Conservation (phyloP, 352 stramenopile genomes). For the Globisporangium perplexum region DNA sequence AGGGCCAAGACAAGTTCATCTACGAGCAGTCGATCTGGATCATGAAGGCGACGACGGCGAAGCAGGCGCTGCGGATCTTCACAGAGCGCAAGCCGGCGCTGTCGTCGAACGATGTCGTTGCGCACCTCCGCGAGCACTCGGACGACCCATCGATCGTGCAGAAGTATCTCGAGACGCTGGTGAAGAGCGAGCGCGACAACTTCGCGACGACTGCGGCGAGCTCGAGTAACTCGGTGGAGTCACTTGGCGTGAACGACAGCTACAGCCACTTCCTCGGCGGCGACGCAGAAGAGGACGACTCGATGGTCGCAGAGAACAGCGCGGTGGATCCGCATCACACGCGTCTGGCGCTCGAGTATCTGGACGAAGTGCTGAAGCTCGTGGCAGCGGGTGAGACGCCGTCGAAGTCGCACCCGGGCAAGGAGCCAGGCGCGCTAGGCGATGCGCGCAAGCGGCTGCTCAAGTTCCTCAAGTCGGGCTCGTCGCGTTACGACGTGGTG, state of each 20-base stretch:
- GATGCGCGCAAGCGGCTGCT: slow-evolving; percentile 75
- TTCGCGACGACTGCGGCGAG: slow-evolving; percentile 10
- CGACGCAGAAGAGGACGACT: slow-evolving; percentile 53
- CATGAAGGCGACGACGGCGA: slow-evolving; percentile 62
- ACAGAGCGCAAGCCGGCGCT: slow-evolving; percentile 64
- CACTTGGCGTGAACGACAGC: slow-evolving; percentile 66
- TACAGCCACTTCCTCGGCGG: slow-evolving; percentile 78
- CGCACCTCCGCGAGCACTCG: slow-evolving; percentile 71
- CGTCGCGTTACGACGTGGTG: slow-evolving; percentile 71
- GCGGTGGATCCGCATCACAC: slow-evolving; percentile 76
- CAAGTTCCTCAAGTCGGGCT: slow-evolving; percentile 72
- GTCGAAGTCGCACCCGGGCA: slow-evolving; percentile 79
- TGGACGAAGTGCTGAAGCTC: slow-evolving; percentile 78
- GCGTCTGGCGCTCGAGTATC: slow-evolving; percentile 78
- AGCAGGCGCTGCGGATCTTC: slow-evolving; percentile 80
- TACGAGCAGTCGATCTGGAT: slow-evolving; percentile 88
- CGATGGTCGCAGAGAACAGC: slow-evolving; percentile 15
- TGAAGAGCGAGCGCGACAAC: slow-evolving; percentile 44
- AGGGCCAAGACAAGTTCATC: slow-evolving; percentile 79
- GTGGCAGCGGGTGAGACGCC: slow-evolving; percentile 61
- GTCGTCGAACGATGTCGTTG: slow-evolving; percentile 73
- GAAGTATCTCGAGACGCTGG: slow-evolving; percentile 77
- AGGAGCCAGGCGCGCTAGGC: slow-evolving; percentile 62
- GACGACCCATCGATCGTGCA: slow-evolving; percentile 68
- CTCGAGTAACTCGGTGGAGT: slow-evolving; percentile 11